Evolutionary conservation across 129 eudicot genomes (phyloP), one percentile per base, ranked within the genome.

Genomic region (Silybum marianum): DNA sequence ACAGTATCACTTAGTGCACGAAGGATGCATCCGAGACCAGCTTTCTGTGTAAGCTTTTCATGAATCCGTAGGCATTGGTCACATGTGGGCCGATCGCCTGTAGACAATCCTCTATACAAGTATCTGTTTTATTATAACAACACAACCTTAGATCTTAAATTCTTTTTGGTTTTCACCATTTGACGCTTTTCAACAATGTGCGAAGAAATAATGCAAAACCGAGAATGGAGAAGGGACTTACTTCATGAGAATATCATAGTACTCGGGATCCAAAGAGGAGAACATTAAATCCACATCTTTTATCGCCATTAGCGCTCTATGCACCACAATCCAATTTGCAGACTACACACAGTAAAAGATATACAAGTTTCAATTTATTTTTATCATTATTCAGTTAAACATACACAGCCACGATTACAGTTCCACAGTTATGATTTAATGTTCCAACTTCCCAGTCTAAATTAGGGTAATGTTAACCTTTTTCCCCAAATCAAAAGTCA

Each of bases 21-120:
- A 38, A 95, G 85, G 78, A 95, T 95, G 90, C 99, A 95, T 16
- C 99, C 99, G 72, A 92, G 83, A 63, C 99, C 99, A 81, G 99
- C 98, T 84, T 46, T 92, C 75, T 92, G 97, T 30, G 98, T 89
- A 39, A 95, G 88, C 76, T 91, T 95, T 78, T 95, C 99, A 82
- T 95, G 99, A 78, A 95, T 92, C 78, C 87, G 77, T 42, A 95
- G 89, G 85, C 99, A 95, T 74, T 95, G 99, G 70, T 95, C 99
- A 78, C 97, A 92, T 38, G 97, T 95, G 63, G 97, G 99, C 8
- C 99, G 91, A 88, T 95, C 99, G 63, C 99, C 99, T 2, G 99
- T 95, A 16, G 99, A 88, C 86, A 95, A 88, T 40, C 99, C 99
- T 85, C 97, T 87, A 71, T 92, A 95, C 81, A 92, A 77, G 80